Evolutionary conservation across 78 protist species (phyloP), one percentile per base, ranked within the genome.

Genomic region (Protostelium mycophagum): DNA sequence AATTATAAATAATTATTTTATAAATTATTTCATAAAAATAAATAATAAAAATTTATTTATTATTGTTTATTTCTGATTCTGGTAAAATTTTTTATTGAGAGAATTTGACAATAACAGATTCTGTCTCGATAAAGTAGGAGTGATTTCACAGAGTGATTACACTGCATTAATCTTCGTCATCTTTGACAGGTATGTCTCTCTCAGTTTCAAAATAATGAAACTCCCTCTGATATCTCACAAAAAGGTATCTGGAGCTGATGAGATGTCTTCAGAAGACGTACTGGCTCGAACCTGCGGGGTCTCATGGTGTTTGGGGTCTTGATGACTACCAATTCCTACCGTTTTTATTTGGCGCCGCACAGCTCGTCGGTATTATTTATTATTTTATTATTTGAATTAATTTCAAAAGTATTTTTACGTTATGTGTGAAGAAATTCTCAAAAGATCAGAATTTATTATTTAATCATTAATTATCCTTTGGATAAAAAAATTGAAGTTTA

Each of bases 291-390:
- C 99, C 99, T 0, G 99, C 99, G 0, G 99, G 99, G 23, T 90
- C 98, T 35, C 99, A 95, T 83, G 99, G 99, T 36, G 99, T 97
- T 0, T 99, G 99, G 99, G 99, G 99, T 0, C 88, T 98, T 0
- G 99, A 99, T 85, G 99, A 99, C 92, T 98, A 95, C 83, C 99
- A 98, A 5, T 96, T 97, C 83, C 88, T 99, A 23, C 96, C 98
- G 9, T 99, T 96, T 85, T 1, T 93, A 25, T 96, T 83, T 51
- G 99, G 99, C 9, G 87, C 98, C 0, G 90, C 98, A 9, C 99
- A 99, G 92, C 88, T 98, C 5, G 35, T 88, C 0, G 93, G 94
- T 86, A 85, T 25, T 83, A 29, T 83, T 83, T 83, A 83, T 29
- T 29, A 83, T 29, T 29, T 29, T 29, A 29, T 29, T 83, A 29